A percentile compares a stretch with the other conserved stretches of the same genome.
Conservation (phyloP, 2,329 filamentous ascomycete species). For the Fusarium sp. region DNA sequence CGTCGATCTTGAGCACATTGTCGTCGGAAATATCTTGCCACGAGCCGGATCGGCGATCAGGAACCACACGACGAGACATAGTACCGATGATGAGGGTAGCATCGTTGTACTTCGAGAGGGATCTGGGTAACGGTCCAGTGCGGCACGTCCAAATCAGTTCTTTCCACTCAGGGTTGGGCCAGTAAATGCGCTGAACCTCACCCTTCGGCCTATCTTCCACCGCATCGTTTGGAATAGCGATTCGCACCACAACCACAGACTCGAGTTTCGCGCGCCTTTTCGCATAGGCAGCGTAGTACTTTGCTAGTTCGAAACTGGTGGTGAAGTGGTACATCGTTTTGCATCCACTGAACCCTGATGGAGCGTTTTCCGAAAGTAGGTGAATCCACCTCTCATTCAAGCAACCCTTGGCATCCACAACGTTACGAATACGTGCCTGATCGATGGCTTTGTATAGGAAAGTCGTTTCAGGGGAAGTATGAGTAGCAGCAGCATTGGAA, state of each 20-base stretch:
- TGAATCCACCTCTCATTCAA: too few relatives aligned
- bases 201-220: slow-evolving; percentile 11
- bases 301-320: slow-evolving; percentile 22
- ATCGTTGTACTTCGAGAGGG: slow-evolving; percentile 14
- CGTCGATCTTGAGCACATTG: too few relatives aligned
- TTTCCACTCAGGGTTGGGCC: slow-evolving; percentile 34
- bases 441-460: slow-evolving; percentile 20
- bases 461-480: neutral
- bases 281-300: slow-evolving; percentile 33
- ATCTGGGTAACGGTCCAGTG: neutral
- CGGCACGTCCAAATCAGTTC: slow-evolving; percentile 26
- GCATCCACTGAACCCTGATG: slow-evolving; percentile 20
- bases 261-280: slow-evolving; percentile 30
- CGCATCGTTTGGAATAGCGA: slow-evolving; percentile 23
- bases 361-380: too few relatives aligned
- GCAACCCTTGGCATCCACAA: too few relatives aligned
- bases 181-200: slow-evolving; percentile 15
- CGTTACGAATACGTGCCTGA: too few relatives aligned
- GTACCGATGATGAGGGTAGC: slow-evolving; percentile 33
- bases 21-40: too few relatives aligned
- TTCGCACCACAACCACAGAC: slow-evolving; percentile 26
- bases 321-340: slow-evolving; percentile 26
- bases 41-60: too few relatives aligned
- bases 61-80: too few relatives aligned
- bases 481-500: neutral